phyloP scores from a whole-genome alignment of 1,139 yeast genomes.

The Zygosaccharomyces pseudobailii region DNA sequence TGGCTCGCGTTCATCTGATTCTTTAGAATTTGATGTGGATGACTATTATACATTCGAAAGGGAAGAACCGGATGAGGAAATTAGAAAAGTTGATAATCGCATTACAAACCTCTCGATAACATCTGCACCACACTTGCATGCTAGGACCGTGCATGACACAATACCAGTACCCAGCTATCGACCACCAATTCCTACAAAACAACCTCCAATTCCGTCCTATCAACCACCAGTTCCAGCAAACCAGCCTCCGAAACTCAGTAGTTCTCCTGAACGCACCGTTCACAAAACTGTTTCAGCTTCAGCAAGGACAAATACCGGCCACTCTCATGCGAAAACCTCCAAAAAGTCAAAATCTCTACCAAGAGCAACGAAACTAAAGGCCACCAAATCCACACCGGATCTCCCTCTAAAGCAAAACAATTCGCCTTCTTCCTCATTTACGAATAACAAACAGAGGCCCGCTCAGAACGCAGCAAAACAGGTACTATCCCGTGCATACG shows the following conservation, averaged over 20 bases:
- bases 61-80: conserved; percentile 17
- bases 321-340: background rate
- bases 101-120: conserved; percentile 13
- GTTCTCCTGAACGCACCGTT: background rate
- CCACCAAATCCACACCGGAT: conserved; percentile 11
- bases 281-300: background rate
- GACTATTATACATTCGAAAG: conserved; percentile 18
- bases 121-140: conserved; percentile 7
- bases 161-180: background rate
- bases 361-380: conserved; percentile 1
- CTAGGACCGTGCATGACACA: background rate
- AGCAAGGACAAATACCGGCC: background rate
- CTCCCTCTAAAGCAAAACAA: conserved; percentile 3
- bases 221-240: conserved; percentile 7
- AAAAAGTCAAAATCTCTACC: background rate
- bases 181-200: background rate
- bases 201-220: background rate
- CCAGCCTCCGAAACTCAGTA: background rate
- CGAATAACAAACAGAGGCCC: conserved; percentile 2
- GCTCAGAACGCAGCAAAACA: conserved; percentile 9
- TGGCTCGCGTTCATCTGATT: conserved; percentile 1
- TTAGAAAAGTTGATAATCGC: conserved; percentile 33
- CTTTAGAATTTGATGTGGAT: conserved; percentile 21
- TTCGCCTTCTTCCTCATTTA: conserved; percentile 3
- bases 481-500: conserved; percentile 5